Evolutionary conservation across 768 basidiomycete species (phyloP), one percentile per base, ranked within the genome.

Genomic region (Hericium coralloides): DNA sequence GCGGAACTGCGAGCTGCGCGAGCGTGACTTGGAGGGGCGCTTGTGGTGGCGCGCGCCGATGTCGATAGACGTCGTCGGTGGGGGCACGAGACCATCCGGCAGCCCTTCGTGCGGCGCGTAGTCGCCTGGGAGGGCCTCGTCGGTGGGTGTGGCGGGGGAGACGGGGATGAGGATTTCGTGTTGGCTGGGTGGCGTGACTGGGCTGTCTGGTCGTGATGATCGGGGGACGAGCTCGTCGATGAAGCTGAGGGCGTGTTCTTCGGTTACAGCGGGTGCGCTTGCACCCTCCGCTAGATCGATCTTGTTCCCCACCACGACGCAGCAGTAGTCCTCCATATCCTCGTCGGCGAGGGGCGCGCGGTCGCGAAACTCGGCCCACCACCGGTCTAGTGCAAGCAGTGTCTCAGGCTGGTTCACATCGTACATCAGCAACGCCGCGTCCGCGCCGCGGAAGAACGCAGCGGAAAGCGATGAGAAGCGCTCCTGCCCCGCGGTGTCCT

Each of bases 401-500:
- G 85, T 82, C 47, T 81, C 75, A 0, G 82, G 82, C 3, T 78
- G 67, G 61, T 85, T 89, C 31, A 88, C 85, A 64, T 92, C 89
- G 67, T 87, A 94, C 74, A 92, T 80, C 61, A 94, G 78, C 15
- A 94, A 59, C 1, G 79, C 89, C 1, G 90, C 92, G 64, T 92
- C 89, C 2, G 90, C 88, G 2, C 88, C 88, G 6, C 92, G 81
- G 63, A 91, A 94, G 71, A 93, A 93, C 0, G 92, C 89, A 0
- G 80, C 75, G 0, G 90, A 89, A 17, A 93, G 77, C 41, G 80
- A 84, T 1, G 89, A 89, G 72, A 94, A 93, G 4, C 92, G 81
- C 64, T 94, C 91, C 67, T 94, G 92, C 2, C 92, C 91, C 1
- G 89, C 88, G 0, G 89, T 92, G 65, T 92, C 90, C 85, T 90